A percentile compares a stretch with the other conserved stretches of the same genome.
Evolutionary conservation across 73 alveolate genomes (phyloP).

Genomic region (Paramecium bursaria): DNA sequence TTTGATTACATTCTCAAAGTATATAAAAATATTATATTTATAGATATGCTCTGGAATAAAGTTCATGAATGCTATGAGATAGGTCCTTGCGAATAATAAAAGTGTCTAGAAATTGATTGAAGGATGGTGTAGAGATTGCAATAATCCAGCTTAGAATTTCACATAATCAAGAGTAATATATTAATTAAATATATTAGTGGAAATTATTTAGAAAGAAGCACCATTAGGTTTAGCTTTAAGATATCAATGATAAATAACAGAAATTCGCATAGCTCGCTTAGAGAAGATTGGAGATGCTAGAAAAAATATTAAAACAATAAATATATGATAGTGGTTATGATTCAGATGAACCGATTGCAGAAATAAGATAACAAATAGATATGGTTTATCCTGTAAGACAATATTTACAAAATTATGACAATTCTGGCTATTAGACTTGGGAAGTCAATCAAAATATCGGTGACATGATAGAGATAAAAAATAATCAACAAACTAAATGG

Average conservation of each 20-base stretch:
- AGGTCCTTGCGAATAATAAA: background rate
- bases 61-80: background rate
- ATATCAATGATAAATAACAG: constrained; percentile 10
- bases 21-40: background rate
- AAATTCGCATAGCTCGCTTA: constrained; percentile 1
- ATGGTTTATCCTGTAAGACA: constrained; percentile 11
- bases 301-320: constrained; percentile 19
- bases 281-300: constrained; percentile 1
- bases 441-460: background rate
- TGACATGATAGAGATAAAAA: constrained; percentile 41
- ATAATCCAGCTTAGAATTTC: constrained; percentile 40
- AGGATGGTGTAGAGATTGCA: constrained; percentile 13
- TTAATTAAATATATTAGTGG: constrained; percentile 38
- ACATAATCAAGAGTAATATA: constrained; percentile 34
- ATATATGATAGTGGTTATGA: constrained; percentile 49
- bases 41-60: background rate
- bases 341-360: constrained; percentile 33
- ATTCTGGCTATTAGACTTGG: constrained; percentile 37
- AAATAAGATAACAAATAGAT: constrained; percentile 11
- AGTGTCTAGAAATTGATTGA: constrained; percentile 23
- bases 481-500: constrained; percentile 14
- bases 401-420: constrained; percentile 13
- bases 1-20: constrained; percentile 39
- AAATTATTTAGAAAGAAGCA: constrained; percentile 10
- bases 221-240: background rate